Base-by-base conservation (phyloP, 805 yeast species). In the Wickerhamiella kurtzmanii region DNA sequence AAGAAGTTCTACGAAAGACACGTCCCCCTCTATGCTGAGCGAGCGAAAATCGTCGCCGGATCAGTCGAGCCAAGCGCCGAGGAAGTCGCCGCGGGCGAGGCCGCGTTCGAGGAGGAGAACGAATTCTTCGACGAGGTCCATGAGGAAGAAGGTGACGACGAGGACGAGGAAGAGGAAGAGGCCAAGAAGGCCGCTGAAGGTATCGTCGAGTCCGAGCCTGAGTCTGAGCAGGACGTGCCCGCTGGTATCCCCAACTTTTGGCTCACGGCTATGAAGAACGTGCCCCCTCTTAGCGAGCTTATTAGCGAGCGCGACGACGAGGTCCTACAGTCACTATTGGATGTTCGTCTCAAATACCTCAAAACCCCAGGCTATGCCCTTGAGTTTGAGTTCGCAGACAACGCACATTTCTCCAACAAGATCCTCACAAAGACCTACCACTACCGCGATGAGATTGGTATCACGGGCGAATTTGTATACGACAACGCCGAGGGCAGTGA, bases 401-500 rank as follows among this genome's bases (percentile, higher is more conserved):
- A 88, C 66, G 80, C 80, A 32, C 86, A 71, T 64, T 87, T 92
- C 70, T 69, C 77, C 52, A 84, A 89, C 68, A 72, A 68, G 55
- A 67, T 69, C 46, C 74, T 92, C 57, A 73, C 82, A 52, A 92
- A 92, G 72, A 80, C 94, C 5, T 92, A 92, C 66, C 88, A 77
- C 68, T 92, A 92, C 69, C 95, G 86, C 67, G 86, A 84, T 50
- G 95, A 89, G 66, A 73, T 87, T 56, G 96, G 95, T 19, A 85
- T 86, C 66, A 80, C 88, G 25, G 96, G 98, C 28, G 98, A 92
- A 64, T 89, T 85, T 64, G 87, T 92, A 56, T 92, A 89, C 65
- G 96, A 89, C 67, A 95, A 85, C 62, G 97, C 98, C 11, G 94
- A 85, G 61, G 97, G 97, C 47, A 72, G 76, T 55, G 80, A 77